phyloP scores from a whole-genome alignment of 352 stramenopile species.

The Globisporangium ultimum region DNA sequence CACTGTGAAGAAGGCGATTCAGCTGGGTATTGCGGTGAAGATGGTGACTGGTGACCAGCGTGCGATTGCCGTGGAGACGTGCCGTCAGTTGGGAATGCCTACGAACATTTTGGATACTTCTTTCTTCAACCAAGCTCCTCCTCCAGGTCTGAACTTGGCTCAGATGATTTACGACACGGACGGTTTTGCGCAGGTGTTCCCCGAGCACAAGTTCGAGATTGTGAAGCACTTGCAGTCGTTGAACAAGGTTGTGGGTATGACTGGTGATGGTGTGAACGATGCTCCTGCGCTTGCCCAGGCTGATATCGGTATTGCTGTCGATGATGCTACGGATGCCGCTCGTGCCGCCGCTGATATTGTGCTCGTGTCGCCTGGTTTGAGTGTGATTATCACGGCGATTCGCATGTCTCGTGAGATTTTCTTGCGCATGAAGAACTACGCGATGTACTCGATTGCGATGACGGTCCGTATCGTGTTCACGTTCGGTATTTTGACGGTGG shows the following conservation, averaged over 20 bases:
- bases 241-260: slow-evolving; percentile 81
- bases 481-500: slow-evolving; percentile 85
- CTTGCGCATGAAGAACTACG: slow-evolving; percentile 90
- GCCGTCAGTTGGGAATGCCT: slow-evolving; percentile 85
- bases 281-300: slow-evolving; percentile 85
- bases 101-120: slow-evolving; percentile 81
- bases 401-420: slow-evolving; percentile 88
- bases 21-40: slow-evolving; percentile 92
- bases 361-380: slow-evolving; percentile 83
- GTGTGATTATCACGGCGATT: slow-evolving; percentile 88
- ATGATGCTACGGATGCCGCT: slow-evolving; percentile 86
- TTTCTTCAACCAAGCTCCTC: slow-evolving; percentile 75
- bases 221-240: slow-evolving; percentile 88
- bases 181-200: slow-evolving; percentile 92
- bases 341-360: slow-evolving; percentile 89
- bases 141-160: slow-evolving; percentile 52
- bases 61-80: slow-evolving; percentile 92
- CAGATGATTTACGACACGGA: slow-evolving; percentile 91
- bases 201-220: slow-evolving; percentile 91
- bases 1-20: slow-evolving; percentile 89
- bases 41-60: slow-evolving; percentile 96
- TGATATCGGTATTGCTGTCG: slow-evolving; percentile 91
- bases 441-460: slow-evolving; percentile 90
- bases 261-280: slow-evolving; percentile 91
- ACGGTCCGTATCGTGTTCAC: slow-evolving; percentile 87